Evolutionary conservation across 306 rosid species (phyloP), one percentile per base, ranked within the genome.

Genomic region (Hippophae tibetana): DNA sequence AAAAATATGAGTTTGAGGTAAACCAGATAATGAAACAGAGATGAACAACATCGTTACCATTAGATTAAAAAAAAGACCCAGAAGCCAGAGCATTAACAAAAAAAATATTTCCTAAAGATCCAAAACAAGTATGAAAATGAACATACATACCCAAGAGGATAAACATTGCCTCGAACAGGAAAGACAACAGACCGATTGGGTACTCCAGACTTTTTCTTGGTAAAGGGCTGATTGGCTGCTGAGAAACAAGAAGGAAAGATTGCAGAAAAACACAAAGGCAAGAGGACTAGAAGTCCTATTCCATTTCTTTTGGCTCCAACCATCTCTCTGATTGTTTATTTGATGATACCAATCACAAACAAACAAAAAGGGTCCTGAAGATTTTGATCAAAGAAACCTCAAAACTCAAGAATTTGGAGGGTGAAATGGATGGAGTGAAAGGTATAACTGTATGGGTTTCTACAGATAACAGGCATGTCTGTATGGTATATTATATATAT

Each of bases 71-170:
- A 1, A 18, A 5, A 3, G 0, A 18, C 23, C 23, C 23, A 18
- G 23, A 18, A 18, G 23, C 23, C 23, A 18, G 23, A 18, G 23
- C 8, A 47, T 14, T 1, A 69, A 5, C 10, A 61, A 7, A 31
- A 2, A 31, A 31, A 18, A 18, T 31, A 31, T 31, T 31, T 8
- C n/a, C n/a, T 1, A 52, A 52, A 61, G 42, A 47, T 10, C 63
- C 61, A 56, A 27, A 7, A 31, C 14, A 38, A 1, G 11, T 48
- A 3, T 7, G 51, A 27, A 59, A 31, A 18, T 31, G 38, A 18
- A 18, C 38, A 31, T 4, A 54, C 82, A 47, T 77, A 90, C 97
- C 97, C 96, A 52, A 61, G 62, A 49, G 97, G 97, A 62, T 84
- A 90, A 38, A 90, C 94, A 56, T 84, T 87, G 52, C 97, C 97